A percentile compares a stretch with the other conserved stretches of the same genome.
Conservation (phyloP, 352 stramenopile genomes). For the Elongisporangium undulatum region DNA sequence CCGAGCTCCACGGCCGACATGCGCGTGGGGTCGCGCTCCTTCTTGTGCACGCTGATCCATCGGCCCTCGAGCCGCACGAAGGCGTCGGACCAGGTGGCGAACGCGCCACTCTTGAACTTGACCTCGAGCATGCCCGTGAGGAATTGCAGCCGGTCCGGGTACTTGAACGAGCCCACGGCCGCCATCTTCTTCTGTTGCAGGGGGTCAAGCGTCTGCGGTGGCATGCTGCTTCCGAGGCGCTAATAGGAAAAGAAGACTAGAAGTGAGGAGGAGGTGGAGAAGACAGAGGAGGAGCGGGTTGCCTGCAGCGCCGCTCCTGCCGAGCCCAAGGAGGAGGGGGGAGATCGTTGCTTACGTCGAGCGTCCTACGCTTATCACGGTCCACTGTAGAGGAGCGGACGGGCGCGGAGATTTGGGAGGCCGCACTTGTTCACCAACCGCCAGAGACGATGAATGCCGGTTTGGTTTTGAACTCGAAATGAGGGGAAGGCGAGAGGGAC, state of each 20-base stretch:
- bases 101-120: constrained; percentile 63
- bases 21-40: constrained; percentile 46
- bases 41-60: constrained; percentile 73
- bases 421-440: not conserved
- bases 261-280: not conserved
- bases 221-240: not conserved
- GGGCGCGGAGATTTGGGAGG: not conserved
- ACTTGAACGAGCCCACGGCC: constrained; percentile 12
- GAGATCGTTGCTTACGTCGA: not conserved
- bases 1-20: constrained; percentile 70
- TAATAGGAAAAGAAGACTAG: not conserved
- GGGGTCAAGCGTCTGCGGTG: not conserved
- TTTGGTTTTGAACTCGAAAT: not conserved
- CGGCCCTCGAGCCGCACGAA: constrained; percentile 62
- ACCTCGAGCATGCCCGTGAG: constrained; percentile 56
- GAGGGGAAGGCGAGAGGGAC: not conserved
- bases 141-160: constrained; percentile 34
- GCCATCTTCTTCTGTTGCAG: constrained; percentile 12
- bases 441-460: not conserved
- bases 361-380: not conserved
- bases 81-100: constrained; percentile 61
- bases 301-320: not conserved
- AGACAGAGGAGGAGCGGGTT: not conserved
- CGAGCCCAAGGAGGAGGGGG: not conserved
- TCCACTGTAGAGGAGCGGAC: not conserved